Base-by-base conservation (phyloP, 768 basidiomycete species). In the Amanita jacksonii region DNA sequence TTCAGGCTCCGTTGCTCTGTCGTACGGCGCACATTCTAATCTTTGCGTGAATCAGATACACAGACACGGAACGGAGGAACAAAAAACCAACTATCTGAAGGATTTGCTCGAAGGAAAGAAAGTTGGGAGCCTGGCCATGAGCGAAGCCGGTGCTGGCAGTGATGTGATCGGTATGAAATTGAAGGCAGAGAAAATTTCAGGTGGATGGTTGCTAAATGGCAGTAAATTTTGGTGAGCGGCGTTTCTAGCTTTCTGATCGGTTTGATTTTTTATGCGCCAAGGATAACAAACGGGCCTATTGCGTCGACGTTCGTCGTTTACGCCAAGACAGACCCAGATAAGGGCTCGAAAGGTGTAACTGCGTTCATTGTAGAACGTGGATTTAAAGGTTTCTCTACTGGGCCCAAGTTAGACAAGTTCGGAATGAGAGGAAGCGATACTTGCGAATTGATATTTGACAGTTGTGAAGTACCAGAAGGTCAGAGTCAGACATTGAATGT, bases 391-490 rank as follows among this genome's bases (percentile, higher is more conserved):
- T 93, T 93, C 62, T 89, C 88, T 5, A 85, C 88, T 0, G 83
- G 85, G 52, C 87, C 84, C 47, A 91, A 93, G 54, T 69, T 97
- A 16, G 93, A 97, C 61, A 97, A 97, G 60, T 81, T 96, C 56
- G 93, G 93, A 1, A 97, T 97, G 93, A 69, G 93, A 53, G 93
- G 93, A 30, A 89, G 86, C 48, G 91, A 96, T 53, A 97, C 93
- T 2, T 90, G 89, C 51, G 93, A 97, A 57, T 66, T 96, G 18
- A 79, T 93, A 15, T 96, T 97, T 47, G 88, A 94, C 51, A 74
- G 89, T 52, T 93, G 90, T 52, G 75, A 83, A 52, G 85, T 97
- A 3, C 90, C 93, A 1, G 79, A 86, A 57, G 86, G 90, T 90
- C 43, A 38, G 68, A 48, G 3, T 33, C 20, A 15, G 24, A 37